phyloP scores from a whole-genome alignment of 1,139 yeast genomes.

The Blastobotrys ciferrii region DNA sequence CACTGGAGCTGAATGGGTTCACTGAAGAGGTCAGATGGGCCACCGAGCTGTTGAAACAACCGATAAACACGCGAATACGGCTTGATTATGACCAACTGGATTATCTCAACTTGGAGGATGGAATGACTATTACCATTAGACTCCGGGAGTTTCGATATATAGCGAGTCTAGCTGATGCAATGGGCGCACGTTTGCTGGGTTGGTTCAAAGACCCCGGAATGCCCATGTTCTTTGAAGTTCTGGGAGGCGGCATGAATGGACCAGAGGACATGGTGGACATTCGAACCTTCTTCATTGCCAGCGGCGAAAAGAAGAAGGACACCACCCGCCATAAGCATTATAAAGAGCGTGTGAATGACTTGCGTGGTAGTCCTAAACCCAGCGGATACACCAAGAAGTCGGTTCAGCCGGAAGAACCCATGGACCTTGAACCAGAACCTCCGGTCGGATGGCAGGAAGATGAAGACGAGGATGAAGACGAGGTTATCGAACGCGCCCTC shows the following conservation, averaged over 20 bases:
- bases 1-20: constrained; percentile 28
- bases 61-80: constrained; percentile 31
- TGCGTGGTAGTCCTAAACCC: constrained; percentile 3
- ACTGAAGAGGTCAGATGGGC: constrained; percentile 28
- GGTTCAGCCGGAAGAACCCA: constrained; percentile 6
- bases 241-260: constrained; percentile 11
- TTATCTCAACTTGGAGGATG: constrained; percentile 23
- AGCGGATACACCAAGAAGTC: not conserved
- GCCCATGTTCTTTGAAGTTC: constrained; percentile 28
- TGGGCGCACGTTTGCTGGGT: constrained; percentile 14
- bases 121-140: constrained; percentile 27
- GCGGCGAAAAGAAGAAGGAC: constrained; percentile 3
- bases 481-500: not conserved
- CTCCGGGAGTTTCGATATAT: constrained; percentile 33
- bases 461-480: constrained; percentile 5
- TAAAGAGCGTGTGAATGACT: constrained; percentile 3
- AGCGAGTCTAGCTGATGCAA: constrained; percentile 25
- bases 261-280: constrained; percentile 2
- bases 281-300: constrained; percentile 4
- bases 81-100: constrained; percentile 29
- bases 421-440: constrained; percentile 16
- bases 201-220: constrained; percentile 27
- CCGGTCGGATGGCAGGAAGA: constrained; percentile 6
- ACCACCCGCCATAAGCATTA: constrained; percentile 1
- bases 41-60: constrained; percentile 32